phyloP scores from a whole-genome alignment of 495 filamentous ascomycete species.

The Cladorrhinum samala region DNA sequence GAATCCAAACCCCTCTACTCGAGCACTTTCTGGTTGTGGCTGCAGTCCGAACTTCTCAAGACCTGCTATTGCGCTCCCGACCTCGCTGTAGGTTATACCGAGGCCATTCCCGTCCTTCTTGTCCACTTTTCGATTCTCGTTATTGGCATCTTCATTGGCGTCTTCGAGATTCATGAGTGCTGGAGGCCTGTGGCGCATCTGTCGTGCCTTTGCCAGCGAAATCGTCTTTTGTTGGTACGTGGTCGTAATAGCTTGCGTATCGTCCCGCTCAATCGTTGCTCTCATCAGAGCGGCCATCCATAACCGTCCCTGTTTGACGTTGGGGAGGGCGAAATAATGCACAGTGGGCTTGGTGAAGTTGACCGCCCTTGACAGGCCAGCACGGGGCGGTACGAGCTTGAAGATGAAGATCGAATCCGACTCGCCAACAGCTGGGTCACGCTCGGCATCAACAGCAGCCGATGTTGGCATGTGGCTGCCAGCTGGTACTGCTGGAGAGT shows the following conservation, averaged over 20 bases:
- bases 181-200: constrained; percentile 81
- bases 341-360: constrained; percentile 96
- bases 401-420: constrained; percentile 82
- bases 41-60: constrained; percentile 40
- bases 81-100: constrained; percentile 44
- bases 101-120: constrained; percentile 33
- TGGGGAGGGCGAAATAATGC: constrained; percentile 96
- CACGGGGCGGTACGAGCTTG: constrained; percentile 89
- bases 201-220: constrained; percentile 72
- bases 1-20: constrained; percentile 26
- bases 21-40: constrained; percentile 29
- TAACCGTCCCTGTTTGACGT: constrained; percentile 73
- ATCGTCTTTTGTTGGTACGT: constrained; percentile 97
- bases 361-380: constrained; percentile 81
- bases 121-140: constrained; percentile 15
- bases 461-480: constrained; percentile 53
- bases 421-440: constrained; percentile 34
- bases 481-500: constrained; percentile 65
- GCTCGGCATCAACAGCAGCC: constrained; percentile 37
- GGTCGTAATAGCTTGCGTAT: constrained; percentile 66
- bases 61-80: constrained; percentile 45
- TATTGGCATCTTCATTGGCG: constrained; percentile 28
- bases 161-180: constrained; percentile 72
- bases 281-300: constrained; percentile 99
- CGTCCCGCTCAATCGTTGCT: constrained; percentile 94